Conservation (phyloP, 805 yeast species). For the Wickerhamomyces rabaulensis region DNA sequence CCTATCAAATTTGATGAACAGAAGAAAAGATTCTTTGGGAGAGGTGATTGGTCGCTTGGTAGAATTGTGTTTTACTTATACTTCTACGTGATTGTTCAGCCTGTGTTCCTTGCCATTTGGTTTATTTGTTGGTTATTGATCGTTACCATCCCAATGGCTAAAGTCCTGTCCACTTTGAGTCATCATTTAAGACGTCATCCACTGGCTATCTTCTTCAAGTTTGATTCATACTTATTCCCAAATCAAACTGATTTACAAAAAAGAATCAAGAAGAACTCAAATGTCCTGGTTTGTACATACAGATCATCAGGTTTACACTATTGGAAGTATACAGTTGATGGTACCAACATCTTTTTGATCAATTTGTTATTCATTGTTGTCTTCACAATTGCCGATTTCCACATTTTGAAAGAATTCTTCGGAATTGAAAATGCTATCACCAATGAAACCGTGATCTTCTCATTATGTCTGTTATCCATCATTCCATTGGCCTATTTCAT, state of each 20-base stretch:
- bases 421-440: conserved; percentile 34
- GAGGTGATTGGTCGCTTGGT: conserved; percentile 89
- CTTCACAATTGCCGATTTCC: conserved; percentile 79
- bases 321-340: conserved; percentile 94
- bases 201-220: conserved; percentile 72
- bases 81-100: conserved; percentile 67
- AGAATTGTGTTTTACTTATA: conserved; percentile 69
- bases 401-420: conserved; percentile 46
- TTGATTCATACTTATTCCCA: conserved; percentile 33
- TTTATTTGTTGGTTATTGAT: conserved; percentile 74
- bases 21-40: conserved; percentile 69
- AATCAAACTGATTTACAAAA: conserved; percentile 10
- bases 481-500: conserved; percentile 94
- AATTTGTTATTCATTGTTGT: conserved; percentile 75
- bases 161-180: conserved; percentile 60
- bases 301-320: conserved; percentile 90
- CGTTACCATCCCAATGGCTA: conserved; percentile 91
- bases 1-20: conserved; percentile 19
- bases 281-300: conserved; percentile 81
- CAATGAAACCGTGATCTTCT: conserved; percentile 61
- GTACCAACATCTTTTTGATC: conserved; percentile 89
- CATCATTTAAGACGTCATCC: conserved; percentile 88
- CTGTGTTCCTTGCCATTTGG: conserved; percentile 52
- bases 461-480: conserved; percentile 74
- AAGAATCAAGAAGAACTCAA: conserved; percentile 31